Base-by-base conservation (phyloP, 1,284 basidiomycete genomes). In the Austroboletus sp. region DNA sequence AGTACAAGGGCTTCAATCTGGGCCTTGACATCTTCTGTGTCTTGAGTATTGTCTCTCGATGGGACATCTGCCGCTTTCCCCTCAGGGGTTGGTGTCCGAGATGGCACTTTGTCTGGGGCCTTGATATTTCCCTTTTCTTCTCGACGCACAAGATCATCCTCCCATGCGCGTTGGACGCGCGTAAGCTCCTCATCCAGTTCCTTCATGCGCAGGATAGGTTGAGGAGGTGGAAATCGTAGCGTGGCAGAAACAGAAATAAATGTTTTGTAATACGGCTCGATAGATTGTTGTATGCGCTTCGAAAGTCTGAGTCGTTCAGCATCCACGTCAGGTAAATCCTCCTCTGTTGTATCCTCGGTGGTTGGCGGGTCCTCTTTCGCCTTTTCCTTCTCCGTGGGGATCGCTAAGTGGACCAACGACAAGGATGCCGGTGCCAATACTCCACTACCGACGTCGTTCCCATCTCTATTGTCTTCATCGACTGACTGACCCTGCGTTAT, bases 231-330 rank as follows among this genome's bases (percentile, higher is more conserved):
- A 62, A 95, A 93, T 10, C 88, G 80, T 32, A 97, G 72, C 0
- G 90, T 89, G 0, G 92, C 86, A 6, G 91, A 95, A 27, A 91
- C 88, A 1, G 91, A 95, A 19, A 96, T 85, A 55, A 91, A 89
- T 0, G 88, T 93, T 49, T 72, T 79, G 52, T 77, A 71, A 62
- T 95, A 98, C 0, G 89, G 88, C 34, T 85, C 77, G 12, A 96
- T 72, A 0, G 89, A 83, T 45, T 82, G 73, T 39, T 88, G 80
- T 34, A 94, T 89, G 17, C 80, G 76, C 42, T 75, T 73, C 19
- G 87, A 84, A 3, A 88, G 71, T 39, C 76, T 74, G 34, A 79
- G 61, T 45, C 79, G 80, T 48, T 83, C 82, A 1, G 78, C 82
- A 49, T 87, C 82, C 52, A 80, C 82, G 50, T 80, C 76, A 10